A percentile compares a stretch with the other conserved stretches of the same genome.
phyloP scores from a whole-genome alignment of 139 green algal genomes.

The Volvox reticuliferus region DNA sequence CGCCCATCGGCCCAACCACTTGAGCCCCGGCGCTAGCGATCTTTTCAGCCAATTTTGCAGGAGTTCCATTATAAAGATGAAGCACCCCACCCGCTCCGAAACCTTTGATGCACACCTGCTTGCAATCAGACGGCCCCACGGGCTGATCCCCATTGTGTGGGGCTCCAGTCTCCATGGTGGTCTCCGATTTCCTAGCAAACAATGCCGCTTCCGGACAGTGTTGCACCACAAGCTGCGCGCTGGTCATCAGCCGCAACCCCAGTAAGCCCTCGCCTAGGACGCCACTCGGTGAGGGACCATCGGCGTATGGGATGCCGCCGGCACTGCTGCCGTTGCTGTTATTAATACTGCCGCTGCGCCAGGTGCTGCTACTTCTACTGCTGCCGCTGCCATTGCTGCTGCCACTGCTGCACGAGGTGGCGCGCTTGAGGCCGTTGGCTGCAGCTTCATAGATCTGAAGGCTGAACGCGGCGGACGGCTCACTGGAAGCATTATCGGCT shows the following conservation, averaged over 20 bases:
- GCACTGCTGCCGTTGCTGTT: neutral
- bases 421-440: neutral
- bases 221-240: neutral
- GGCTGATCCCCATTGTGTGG: neutral
- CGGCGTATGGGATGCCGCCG: too few species aligned
- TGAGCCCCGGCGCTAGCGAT: too few species aligned
- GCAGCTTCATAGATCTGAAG: neutral
- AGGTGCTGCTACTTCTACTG: neutral
- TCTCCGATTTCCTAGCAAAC: too few species aligned
- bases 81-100: neutral
- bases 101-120: neutral
- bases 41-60: neutral
- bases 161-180: neutral
- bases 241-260: constrained; percentile 25
- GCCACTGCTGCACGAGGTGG: neutral
- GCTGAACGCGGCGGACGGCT: neutral
- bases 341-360: neutral
- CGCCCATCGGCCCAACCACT: too few species aligned
- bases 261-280: neutral
- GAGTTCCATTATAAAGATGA: neutral
- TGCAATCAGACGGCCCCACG: neutral
- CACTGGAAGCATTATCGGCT: too few species aligned
- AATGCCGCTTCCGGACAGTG: neutral
- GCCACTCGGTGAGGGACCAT: neutral
- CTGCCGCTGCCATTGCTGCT: neutral